A percentile compares a stretch with the other conserved stretches of the same genome.
Evolutionary conservation across 495 filamentous ascomycete species (phyloP).

Genomic region (Penicillium arizonense): DNA sequence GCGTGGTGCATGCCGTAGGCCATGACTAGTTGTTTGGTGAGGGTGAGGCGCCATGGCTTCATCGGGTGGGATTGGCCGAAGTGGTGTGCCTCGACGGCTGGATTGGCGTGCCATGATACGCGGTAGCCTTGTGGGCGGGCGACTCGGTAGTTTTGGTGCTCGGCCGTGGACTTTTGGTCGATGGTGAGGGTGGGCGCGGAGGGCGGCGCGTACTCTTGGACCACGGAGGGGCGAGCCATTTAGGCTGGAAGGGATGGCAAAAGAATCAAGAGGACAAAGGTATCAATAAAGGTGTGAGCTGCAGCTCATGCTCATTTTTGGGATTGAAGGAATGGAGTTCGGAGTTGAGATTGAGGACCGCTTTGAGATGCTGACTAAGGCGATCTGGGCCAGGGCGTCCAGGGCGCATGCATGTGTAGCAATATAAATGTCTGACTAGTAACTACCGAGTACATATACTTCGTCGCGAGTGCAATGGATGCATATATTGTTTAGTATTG

Average conservation of each 20-base stretch:
- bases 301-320: neutral
- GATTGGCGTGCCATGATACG: constrained; percentile 98
- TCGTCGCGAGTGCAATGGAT: too few relatives aligned
- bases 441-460: too few relatives aligned
- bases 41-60: constrained; percentile 96
- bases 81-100: constrained; percentile 93
- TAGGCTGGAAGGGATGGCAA: constrained; percentile 1
- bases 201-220: constrained; percentile 68
- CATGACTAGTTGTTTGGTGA: constrained; percentile 91
- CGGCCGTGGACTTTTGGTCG: constrained; percentile 62
- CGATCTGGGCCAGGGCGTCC: neutral
- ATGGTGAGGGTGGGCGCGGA: constrained; percentile 58
- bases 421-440: too few relatives aligned
- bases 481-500: too few relatives aligned
- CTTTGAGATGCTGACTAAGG: neutral
- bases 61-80: constrained; percentile 95
- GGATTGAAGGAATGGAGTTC: neutral
- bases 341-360: neutral
- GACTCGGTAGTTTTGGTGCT: constrained; percentile 72
- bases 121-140: constrained; percentile 74
- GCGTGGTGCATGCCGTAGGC: constrained; percentile 92
- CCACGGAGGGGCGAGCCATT: constrained; percentile 54
- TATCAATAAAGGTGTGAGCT: too few relatives aligned
- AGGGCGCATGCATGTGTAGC: too few relatives aligned
- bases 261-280: neutral